Conservation (phyloP, 352 stramenopile species). For the Pythium rishiriense region DNA sequence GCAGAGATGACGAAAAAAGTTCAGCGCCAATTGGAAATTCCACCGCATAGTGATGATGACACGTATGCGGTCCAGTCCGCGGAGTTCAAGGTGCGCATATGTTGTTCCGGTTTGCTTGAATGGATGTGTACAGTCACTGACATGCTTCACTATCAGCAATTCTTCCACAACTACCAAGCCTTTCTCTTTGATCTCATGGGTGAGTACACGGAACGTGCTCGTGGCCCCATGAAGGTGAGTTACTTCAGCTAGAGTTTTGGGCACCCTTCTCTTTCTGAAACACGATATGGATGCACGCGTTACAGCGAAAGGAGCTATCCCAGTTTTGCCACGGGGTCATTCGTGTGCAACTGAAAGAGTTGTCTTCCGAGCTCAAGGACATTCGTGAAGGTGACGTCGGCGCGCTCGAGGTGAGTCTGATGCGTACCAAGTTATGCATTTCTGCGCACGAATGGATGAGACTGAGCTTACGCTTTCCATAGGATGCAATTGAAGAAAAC, state of each 20-base stretch:
- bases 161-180: conserved; percentile 73
- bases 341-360: conserved; percentile 47
- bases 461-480: too few relatives aligned
- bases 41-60: conserved; percentile 46
- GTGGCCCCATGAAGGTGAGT: conserved; percentile 58
- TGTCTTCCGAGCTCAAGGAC: conserved; percentile 58
- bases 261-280: too few relatives aligned
- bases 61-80: conserved; percentile 66
- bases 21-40: conserved; percentile 49
- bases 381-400: conserved; percentile 57
- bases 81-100: conserved; percentile 57
- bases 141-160: conserved; percentile 36
- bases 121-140: background rate
- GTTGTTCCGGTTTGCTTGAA: background rate
- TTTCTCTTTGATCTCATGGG: conserved; percentile 71
- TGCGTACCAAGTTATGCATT: too few relatives aligned
- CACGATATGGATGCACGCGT: too few relatives aligned
- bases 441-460: too few relatives aligned
- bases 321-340: conserved; percentile 67
- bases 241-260: too few relatives aligned
- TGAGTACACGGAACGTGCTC: conserved; percentile 65
- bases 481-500: conserved; percentile 58
- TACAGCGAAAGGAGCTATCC: conserved; percentile 63
- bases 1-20: conserved; percentile 58
- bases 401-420: conserved; percentile 26